Evolutionary conservation across 371 early-diverging fungal genomes (phyloP).

Genomic region (Rhizopus delemar): DNA sequence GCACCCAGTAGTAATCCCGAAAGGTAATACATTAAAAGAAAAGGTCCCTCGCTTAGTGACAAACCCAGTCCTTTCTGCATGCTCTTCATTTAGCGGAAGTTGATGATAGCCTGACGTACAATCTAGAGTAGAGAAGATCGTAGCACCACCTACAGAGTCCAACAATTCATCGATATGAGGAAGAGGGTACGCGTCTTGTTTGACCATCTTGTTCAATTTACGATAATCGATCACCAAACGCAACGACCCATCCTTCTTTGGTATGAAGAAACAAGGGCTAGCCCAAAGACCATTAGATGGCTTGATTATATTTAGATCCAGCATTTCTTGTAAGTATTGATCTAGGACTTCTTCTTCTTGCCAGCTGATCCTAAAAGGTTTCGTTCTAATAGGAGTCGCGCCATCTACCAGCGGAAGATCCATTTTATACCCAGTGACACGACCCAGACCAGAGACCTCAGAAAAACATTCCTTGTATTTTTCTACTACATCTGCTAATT

Average conservation of each 20-base stretch:
- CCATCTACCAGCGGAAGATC: neutral
- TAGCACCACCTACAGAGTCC: no score
- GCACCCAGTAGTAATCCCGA: no score
- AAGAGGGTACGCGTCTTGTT: neutral
- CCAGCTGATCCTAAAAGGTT: slow-evolving; percentile 22
- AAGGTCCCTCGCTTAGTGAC: no score
- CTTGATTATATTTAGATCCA: slow-evolving; percentile 20
- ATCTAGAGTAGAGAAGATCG: no score
- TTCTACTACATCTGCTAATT: neutral
- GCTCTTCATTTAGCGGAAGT: no score
- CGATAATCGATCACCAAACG: slow-evolving; percentile 47
- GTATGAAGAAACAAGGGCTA: slow-evolving; percentile 50
- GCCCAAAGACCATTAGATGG: slow-evolving; percentile 21
- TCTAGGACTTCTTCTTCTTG: slow-evolving; percentile 17
- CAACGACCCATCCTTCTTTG: slow-evolving; percentile 36
- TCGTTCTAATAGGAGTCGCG: slow-evolving; percentile 8
- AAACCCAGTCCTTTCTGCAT: no score
- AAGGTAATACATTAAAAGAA: no score
- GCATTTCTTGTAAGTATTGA: slow-evolving; percentile 7
- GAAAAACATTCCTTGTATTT: slow-evolving; percentile 9
- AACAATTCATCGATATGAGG: no score
- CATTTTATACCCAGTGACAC: slow-evolving; percentile 4
- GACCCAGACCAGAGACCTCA: slow-evolving; percentile 17
- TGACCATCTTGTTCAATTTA: slow-evolving; percentile 31
- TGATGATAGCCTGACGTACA: no score